Percentiles rank a stretch among this genome's conserved stretches.
phyloP scores from a whole-genome alignment of 768 basidiomycete species.

The Termitomyces bulborhizus region DNA sequence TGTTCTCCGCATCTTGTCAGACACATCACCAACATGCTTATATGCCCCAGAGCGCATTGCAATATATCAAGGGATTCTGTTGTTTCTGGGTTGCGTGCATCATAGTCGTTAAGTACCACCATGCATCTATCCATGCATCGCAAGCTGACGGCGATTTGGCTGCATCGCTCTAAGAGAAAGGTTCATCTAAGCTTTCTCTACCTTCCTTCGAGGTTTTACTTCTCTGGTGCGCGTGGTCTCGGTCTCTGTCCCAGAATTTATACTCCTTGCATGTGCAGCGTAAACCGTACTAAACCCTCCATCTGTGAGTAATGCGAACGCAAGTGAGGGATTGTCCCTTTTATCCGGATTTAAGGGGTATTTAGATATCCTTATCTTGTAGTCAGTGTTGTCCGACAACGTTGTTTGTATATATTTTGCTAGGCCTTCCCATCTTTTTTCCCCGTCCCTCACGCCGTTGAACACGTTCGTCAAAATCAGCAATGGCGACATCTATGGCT shows the following conservation, averaged over 20 bases:
- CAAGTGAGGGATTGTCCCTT: neutral
- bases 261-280: neutral
- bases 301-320: neutral
- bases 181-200: neutral
- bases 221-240: slow-evolving; percentile 3
- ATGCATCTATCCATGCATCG: slow-evolving; percentile 10
- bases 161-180: neutral
- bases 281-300: neutral
- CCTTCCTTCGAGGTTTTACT: neutral
- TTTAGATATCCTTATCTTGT: neutral
- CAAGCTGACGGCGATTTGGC: slow-evolving; percentile 8
- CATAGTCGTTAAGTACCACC: slow-evolving; percentile 19
- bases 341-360: neutral
- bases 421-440: slow-evolving; percentile 19
- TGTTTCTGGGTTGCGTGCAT: slow-evolving; percentile 2
- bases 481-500: slow-evolving; percentile 84
- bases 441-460: neutral
- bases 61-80: neutral
- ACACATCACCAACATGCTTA: slow-evolving; percentile 4
- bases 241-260: neutral
- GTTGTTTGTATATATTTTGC: slow-evolving; percentile 26
- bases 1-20: slow-evolving; percentile 12
- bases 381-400: neutral
- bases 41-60: slow-evolving; percentile 4
- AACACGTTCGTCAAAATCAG: slow-evolving; percentile 10